phyloP scores from a whole-genome alignment of 352 stramenopile genomes.

The Phytophthora ohioensis region DNA sequence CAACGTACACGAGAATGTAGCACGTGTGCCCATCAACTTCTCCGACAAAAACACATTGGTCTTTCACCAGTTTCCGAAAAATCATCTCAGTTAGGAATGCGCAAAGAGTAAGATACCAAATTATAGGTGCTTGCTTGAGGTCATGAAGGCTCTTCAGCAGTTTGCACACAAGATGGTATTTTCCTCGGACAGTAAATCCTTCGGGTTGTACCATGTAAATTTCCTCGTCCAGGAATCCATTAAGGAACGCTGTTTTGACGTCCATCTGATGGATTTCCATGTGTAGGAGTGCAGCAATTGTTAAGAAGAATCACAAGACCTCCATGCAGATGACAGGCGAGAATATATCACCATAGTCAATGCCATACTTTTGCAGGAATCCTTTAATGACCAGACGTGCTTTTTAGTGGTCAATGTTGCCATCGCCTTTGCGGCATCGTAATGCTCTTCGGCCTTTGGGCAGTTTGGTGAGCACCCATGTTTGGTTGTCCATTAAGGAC shows the following conservation, averaged over 20 bases:
- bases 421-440: conserved; percentile 2
- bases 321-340: conserved; percentile 18
- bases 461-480: neutral
- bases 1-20: neutral
- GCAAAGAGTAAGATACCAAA: conserved; percentile 21
- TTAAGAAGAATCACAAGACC: neutral
- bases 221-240: conserved; percentile 26
- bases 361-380: conserved; percentile 10
- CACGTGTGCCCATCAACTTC: neutral
- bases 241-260: conserved; percentile 37
- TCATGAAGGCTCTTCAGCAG: neutral
- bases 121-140: conserved; percentile 12
- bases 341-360: conserved; percentile 27
- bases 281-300: neutral
- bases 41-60: conserved; percentile 1
- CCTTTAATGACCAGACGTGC: conserved; percentile 22
- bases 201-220: conserved; percentile 32
- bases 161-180: conserved; percentile 8
- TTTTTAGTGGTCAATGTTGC: conserved; percentile 20
- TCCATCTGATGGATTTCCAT: conserved; percentile 32
- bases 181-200: neutral
- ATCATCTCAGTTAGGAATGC: neutral
- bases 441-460: conserved; percentile 1
- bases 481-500: conserved; percentile 18
- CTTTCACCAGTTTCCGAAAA: conserved; percentile 19